Percentiles rank a stretch among this genome's conserved stretches.
phyloP scores from a whole-genome alignment of 768 basidiomycete species.

The Auricularia cornea region DNA sequence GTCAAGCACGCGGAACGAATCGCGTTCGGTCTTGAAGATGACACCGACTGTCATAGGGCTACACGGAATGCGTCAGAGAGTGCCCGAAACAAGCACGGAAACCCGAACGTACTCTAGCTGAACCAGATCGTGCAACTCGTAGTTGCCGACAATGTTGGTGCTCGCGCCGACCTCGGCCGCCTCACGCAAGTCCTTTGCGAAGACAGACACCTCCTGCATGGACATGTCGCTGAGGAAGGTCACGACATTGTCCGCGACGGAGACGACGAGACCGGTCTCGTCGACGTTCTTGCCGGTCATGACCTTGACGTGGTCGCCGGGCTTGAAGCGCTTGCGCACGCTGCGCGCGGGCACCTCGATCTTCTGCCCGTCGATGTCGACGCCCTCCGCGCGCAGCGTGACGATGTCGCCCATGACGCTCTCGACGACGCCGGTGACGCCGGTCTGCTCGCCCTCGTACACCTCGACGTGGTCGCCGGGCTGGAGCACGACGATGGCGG shows the following conservation, averaged over 20 bases:
- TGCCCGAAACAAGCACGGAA: neutral
- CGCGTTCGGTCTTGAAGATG: constrained; percentile 94
- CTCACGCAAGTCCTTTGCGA: constrained; percentile 93
- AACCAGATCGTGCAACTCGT: constrained; percentile 92
- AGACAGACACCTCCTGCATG: constrained; percentile 94
- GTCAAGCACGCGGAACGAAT: constrained; percentile 91
- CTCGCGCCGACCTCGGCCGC: constrained; percentile 95
- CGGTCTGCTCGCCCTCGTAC: constrained; percentile 92
- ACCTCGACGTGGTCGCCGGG: constrained; percentile 98
- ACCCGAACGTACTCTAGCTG: constrained; percentile 75
- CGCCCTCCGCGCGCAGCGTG: constrained; percentile 65
- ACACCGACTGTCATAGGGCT: constrained; percentile 93
- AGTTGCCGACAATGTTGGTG: constrained; percentile 83
- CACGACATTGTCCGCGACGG: constrained; percentile 81
- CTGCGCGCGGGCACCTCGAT: constrained; percentile 80
- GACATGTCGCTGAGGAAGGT: constrained; percentile 98
- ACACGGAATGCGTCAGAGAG: constrained; percentile 5
- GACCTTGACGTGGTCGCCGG: constrained; percentile 98
- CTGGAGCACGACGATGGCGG: constrained; percentile 89
- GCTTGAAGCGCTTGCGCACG: constrained; percentile 90
- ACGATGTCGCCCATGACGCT: constrained; percentile 84
- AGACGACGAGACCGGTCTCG: constrained; percentile 93
- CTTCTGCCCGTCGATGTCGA: constrained; percentile 81
- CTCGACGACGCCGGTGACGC: constrained; percentile 87
- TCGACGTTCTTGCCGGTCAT: constrained; percentile 92